A percentile compares a stretch with the other conserved stretches of the same genome.
These are phyloP conservation scores for Sphagnum magellanicum DNA, from an alignment of 228 moss, liverwort and hornwort genomes.

Conservation along the genomic window DNA sequence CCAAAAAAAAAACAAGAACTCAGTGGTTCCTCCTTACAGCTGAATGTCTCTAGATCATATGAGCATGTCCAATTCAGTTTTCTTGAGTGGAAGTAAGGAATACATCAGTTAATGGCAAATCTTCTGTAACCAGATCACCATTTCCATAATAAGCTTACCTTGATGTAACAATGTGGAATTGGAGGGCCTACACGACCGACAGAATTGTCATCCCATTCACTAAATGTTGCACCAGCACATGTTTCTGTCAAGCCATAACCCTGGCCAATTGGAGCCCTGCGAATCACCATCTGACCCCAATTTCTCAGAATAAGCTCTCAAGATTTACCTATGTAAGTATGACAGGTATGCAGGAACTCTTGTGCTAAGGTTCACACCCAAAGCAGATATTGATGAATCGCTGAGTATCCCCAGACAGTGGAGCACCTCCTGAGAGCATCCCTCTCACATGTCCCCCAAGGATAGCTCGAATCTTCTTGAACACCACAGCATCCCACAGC, in stretches of 20 bases:
- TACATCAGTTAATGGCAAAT: conserved; percentile 19
- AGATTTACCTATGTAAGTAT: conserved; percentile 16
- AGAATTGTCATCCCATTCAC: conserved; percentile 70
- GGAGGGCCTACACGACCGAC: conserved; percentile 97
- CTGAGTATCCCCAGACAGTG: conserved; percentile 90
- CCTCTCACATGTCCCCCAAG: conserved; percentile 87
- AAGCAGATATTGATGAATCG: conserved; percentile 97
- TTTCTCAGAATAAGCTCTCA: too few species aligned
- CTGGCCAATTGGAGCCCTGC: conserved; percentile 92
- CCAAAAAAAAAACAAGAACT: conserved; percentile 31
- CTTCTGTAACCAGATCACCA: too few species aligned
- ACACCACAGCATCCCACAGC: conserved; percentile 78
- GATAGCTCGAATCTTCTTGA: conserved; percentile 79
- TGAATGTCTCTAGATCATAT: conserved; percentile 37
- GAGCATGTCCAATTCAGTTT: conserved; percentile 33
- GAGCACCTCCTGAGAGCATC: conserved; percentile 90
- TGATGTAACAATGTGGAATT: conserved; percentile 63
- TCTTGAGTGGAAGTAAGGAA: conserved; percentile 33
- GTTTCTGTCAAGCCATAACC: conserved; percentile 99
- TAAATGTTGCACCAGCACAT: conserved; percentile 91
- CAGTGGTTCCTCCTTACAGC: conserved; percentile 12
- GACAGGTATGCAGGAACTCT: conserved; percentile 12
- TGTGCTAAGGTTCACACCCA: conserved; percentile 34
- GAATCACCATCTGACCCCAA: not conserved
- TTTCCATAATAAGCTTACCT: conserved; percentile 26